Base-by-base conservation (phyloP, 2,329 filamentous ascomycete genomes). In the Pseudogymnoascus destructans region DNA sequence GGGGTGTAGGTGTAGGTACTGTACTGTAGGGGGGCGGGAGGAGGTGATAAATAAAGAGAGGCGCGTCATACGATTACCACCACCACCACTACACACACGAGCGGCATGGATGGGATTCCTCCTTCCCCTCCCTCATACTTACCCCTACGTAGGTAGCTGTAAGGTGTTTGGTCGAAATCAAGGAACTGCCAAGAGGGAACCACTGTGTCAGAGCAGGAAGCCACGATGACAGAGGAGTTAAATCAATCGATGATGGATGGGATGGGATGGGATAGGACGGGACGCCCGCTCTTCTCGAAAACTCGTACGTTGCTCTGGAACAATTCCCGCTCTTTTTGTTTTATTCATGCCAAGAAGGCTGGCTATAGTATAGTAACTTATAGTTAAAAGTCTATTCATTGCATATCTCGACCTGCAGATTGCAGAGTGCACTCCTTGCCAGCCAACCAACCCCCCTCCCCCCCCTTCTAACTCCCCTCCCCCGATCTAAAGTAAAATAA, bases 391-490 rank as follows among this genome's bases (percentile, higher is more conserved):
- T 52, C 46, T 52, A 52, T 17, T 52, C 25, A 30, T 52, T 52
- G 46, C 46, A 52, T 30, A 42, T 30, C n/a, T 52, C 15, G 25
- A 52, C 25, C 13, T 8, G 19, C 36, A 42, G 8, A 17, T 13
- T 27, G n/a, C n/a, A 52, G 42, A 52, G 23, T 52, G 42, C 23
- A 52, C 42, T 30, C n/a, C 42, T 52, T 52, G 46, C 46, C 46
- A 30, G 46, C 46, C 46, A 49, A 35, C 5, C 2, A n/a, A 49
- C 21, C 27, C 9, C 17, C 17, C 21, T 25, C 25, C 1, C 17
- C 17, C 21, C 46, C 25, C 1, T 11, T 52, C 46, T 52, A 30
- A 52, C 46, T 52, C 46, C 38, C 38, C 15, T 15, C 40, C 40
- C 36, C 8, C 3, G 15, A 30, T 52, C 46, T 52, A 52, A 49